A percentile compares a stretch with the other conserved stretches of the same genome.
Conservation (phyloP, 805 yeast genomes). For the Saccharomycopsis sp. region DNA sequence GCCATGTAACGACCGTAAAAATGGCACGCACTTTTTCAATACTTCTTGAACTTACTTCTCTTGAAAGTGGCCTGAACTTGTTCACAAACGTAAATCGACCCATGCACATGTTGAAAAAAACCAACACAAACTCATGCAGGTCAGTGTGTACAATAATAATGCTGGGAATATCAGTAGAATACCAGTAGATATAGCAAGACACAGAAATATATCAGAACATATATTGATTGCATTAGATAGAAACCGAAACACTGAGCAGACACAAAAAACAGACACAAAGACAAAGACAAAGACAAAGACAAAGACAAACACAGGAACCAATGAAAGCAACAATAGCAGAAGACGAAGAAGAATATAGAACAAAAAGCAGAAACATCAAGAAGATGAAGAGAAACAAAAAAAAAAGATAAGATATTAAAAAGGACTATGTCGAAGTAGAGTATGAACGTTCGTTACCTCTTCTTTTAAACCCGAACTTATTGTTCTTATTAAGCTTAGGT, state of each 20-base stretch:
- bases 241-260: background rate
- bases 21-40: too few relatives aligned
- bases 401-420: background rate
- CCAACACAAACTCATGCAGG: too few relatives aligned
- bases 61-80: too few relatives aligned
- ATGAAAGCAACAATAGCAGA: background rate
- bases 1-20: too few relatives aligned
- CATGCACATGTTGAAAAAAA: too few relatives aligned
- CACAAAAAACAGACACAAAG: background rate
- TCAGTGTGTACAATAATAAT: too few relatives aligned
- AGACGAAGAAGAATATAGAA: background rate
- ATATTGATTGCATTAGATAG: background rate
- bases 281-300: background rate
- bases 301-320: background rate
- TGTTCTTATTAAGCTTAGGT: constrained; percentile 10
- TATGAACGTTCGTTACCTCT: constrained; percentile 6
- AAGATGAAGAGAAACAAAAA: background rate
- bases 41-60: too few relatives aligned
- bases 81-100: too few relatives aligned
- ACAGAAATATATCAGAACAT: too few relatives aligned
- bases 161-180: too few relatives aligned
- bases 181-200: too few relatives aligned
- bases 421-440: background rate
- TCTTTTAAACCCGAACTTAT: constrained; percentile 10
- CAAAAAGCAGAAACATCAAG: background rate